Conservation (phyloP, 1,284 basidiomycete genomes). For the Ustilago lituana region DNA sequence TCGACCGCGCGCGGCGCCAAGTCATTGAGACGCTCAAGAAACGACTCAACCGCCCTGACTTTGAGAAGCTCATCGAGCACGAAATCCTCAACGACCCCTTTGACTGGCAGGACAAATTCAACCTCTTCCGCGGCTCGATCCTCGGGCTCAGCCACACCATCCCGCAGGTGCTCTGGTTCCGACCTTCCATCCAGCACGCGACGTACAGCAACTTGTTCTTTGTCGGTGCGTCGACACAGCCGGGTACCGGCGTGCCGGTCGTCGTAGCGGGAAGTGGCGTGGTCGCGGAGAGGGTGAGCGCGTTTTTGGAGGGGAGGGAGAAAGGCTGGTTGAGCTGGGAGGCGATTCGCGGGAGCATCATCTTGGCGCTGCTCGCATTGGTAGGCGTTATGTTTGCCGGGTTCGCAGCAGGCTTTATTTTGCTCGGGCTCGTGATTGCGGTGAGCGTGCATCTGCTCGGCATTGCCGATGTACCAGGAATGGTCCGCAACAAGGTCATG, state of each 20-base stretch:
- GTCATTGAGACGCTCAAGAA: constrained; percentile 54
- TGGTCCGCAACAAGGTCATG: constrained; percentile 35
- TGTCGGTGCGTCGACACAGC: constrained; percentile 68
- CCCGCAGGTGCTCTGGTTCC: constrained; percentile 65
- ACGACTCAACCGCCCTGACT: constrained; percentile 52
- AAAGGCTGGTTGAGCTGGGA: constrained; percentile 42
- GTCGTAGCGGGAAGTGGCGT: constrained; percentile 59
- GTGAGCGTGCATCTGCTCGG: constrained; percentile 33
- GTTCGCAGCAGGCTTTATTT: constrained; percentile 27
- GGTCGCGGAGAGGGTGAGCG: constrained; percentile 48
- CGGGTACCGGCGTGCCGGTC: constrained; percentile 67
- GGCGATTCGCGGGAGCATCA: constrained; percentile 33
- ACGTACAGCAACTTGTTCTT: constrained; percentile 66
- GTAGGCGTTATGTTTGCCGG: constrained; percentile 26
- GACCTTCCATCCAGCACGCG: constrained; percentile 62
- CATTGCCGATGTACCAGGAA: constrained; percentile 38
- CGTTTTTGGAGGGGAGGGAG: constrained; percentile 31
- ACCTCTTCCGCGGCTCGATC: constrained; percentile 68
- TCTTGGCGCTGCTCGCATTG: constrained; percentile 24
- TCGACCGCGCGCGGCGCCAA: constrained; percentile 49
- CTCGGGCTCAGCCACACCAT: constrained; percentile 68
- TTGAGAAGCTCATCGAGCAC: constrained; percentile 51
- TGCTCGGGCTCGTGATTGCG: constrained; percentile 30
- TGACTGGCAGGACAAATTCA: constrained; percentile 68
- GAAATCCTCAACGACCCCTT: constrained; percentile 65